Evolutionary conservation across 495 filamentous ascomycete species (phyloP).

Genomic region (Aspergillus cristatus): DNA sequence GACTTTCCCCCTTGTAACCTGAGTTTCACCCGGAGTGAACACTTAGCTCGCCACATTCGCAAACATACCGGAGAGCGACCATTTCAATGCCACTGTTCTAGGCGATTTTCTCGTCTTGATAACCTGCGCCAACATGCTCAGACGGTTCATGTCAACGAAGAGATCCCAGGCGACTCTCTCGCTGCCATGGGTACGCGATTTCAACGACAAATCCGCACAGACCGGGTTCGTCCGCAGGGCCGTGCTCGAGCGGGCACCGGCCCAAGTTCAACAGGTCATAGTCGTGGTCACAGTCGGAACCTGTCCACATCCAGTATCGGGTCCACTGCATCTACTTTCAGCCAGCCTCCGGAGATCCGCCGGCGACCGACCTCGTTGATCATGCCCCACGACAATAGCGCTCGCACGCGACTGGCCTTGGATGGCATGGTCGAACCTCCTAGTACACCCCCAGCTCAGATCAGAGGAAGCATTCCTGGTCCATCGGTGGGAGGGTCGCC

Average conservation of each 20-base stretch:
- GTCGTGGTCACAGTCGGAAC: constrained; percentile 72
- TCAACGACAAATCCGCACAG: constrained; percentile 85
- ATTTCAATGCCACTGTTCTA: constrained; percentile 93
- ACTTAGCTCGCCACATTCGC: constrained; percentile 88
- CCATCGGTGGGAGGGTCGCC: constrained; percentile 62
- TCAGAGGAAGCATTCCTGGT: constrained; percentile 27
- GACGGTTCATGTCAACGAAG: constrained; percentile 95
- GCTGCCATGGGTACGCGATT: constrained; percentile 91
- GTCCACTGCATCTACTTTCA: constrained; percentile 64
- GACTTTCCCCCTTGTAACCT: constrained; percentile 91
- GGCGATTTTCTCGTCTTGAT: constrained; percentile 92
- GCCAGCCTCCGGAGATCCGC: constrained; percentile 49
- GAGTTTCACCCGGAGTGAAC: constrained; percentile 94
- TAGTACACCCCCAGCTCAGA: constrained; percentile 39
- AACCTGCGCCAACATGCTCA: constrained; percentile 96
- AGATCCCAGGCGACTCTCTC: constrained; percentile 86
- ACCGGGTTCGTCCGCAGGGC: constrained; percentile 63
- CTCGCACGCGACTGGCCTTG: constrained; percentile 49
- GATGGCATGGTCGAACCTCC: constrained; percentile 47
- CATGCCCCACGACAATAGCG: constrained; percentile 61
- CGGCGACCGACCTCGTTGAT: constrained; percentile 73
- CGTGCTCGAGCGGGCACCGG: constrained; percentile 68
- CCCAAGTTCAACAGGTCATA: constrained; percentile 55
- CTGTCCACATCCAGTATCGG: constrained; percentile 78
- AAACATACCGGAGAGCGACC: constrained; percentile 98